Percentiles rank a stretch among this genome's conserved stretches.
These are phyloP conservation scores for Astrothelium macrocarpum DNA, from an alignment of 495 filamentous ascomycete species.

Conservation along the genomic window DNA sequence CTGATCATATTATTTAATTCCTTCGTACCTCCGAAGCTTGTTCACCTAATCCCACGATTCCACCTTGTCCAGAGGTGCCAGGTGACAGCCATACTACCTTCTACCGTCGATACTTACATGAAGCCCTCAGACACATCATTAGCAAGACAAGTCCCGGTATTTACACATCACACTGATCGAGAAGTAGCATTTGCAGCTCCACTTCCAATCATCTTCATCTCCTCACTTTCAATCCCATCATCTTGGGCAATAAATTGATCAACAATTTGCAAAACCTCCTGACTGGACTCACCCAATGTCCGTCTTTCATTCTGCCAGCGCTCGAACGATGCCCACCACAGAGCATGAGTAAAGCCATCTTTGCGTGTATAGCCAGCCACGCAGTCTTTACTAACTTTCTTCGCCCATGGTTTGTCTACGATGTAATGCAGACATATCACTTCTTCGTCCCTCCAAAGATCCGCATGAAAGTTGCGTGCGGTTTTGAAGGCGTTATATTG, in stretches of 20 bases:
- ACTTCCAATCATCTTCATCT: background rate
- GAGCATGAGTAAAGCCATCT: conserved; percentile 39
- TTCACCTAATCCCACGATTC: too few species aligned
- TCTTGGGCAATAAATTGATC: background rate
- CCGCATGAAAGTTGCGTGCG: conserved; percentile 41
- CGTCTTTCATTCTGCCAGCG: conserved; percentile 24
- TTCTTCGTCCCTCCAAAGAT: conserved; percentile 45
- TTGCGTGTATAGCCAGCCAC: conserved; percentile 35
- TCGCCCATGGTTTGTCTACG: conserved; percentile 49
- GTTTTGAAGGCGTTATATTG: conserved; percentile 49
- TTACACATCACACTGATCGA: too few species aligned
- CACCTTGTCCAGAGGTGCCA: too few species aligned
- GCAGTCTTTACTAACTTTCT: conserved; percentile 34
- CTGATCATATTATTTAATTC: too few species aligned
- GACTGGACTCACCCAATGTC: background rate
- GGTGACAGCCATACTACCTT: too few species aligned
- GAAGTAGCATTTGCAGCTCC: too few species aligned
- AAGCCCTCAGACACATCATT: too few species aligned
- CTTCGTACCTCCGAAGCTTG: too few species aligned
- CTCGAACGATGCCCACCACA: conserved; percentile 39
- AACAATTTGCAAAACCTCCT: conserved; percentile 12
- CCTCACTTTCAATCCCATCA: background rate
- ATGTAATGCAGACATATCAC: conserved; percentile 45
- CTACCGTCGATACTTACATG: too few species aligned
- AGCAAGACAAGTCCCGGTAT: too few species aligned